Conservation (phyloP, 2,329 filamentous ascomycete species). For the Incumbomyces delicatus region DNA sequence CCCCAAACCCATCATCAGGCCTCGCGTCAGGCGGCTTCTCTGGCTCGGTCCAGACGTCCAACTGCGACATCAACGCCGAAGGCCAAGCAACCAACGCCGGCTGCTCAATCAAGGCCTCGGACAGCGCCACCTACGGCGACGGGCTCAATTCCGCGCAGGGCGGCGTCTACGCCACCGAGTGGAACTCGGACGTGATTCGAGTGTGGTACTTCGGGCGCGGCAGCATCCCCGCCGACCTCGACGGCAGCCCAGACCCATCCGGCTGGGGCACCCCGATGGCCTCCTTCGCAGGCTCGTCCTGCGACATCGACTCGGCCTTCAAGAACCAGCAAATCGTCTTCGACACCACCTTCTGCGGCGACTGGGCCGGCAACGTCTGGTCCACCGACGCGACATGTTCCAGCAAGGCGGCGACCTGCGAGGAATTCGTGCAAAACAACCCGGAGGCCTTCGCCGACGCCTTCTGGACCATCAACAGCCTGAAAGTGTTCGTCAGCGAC, state of each 20-base stretch:
- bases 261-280: slow-evolving; percentile 39
- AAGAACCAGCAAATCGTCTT: slow-evolving; percentile 65
- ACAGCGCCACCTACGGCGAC: slow-evolving; percentile 51
- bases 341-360: slow-evolving; percentile 77
- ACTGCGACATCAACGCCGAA: slow-evolving; percentile 48
- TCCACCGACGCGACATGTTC: slow-evolving; percentile 46
- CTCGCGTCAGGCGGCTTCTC: slow-evolving; percentile 29
- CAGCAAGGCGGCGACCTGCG: slow-evolving; percentile 54
- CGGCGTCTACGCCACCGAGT: slow-evolving; percentile 66
- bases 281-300: slow-evolving; percentile 33
- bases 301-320: slow-evolving; percentile 60
- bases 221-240: slow-evolving; percentile 55
- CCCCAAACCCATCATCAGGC: neutral
- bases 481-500: slow-evolving; percentile 1
- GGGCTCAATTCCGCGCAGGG: slow-evolving; percentile 62
- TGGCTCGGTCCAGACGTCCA: slow-evolving; percentile 37
- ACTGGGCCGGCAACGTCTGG: slow-evolving; percentile 74
- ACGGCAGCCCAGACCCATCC: slow-evolving; percentile 28
- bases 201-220: slow-evolving; percentile 76
- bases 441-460: slow-evolving; percentile 60
- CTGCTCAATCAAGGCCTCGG: slow-evolving; percentile 47
- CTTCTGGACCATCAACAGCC: slow-evolving; percentile 4
- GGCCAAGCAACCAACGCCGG: slow-evolving; percentile 43
- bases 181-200: slow-evolving; percentile 61
- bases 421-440: slow-evolving; percentile 62